A percentile compares a stretch with the other conserved stretches of the same genome.
These are phyloP conservation scores for Cryptococcus hybrid DNA, from an alignment of 1,284 basidiomycete species.

Conservation along the genomic window DNA sequence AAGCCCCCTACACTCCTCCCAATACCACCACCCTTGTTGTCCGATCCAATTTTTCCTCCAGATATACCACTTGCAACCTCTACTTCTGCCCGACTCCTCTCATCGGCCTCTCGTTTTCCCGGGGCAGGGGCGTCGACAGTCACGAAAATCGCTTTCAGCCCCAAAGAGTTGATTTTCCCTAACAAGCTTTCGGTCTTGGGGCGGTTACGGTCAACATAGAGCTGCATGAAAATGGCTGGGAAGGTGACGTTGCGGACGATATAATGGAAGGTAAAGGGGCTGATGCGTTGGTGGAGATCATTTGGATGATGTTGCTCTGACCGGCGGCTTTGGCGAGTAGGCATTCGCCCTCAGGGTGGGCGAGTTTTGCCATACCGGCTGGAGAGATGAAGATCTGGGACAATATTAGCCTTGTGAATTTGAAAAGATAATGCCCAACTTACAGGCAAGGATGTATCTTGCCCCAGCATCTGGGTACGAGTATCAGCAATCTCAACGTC, in stretches of 20 bases:
- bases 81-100: constrained; percentile 44
- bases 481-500: constrained; percentile 46
- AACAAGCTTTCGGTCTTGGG: constrained; percentile 44
- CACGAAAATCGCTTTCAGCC: constrained; percentile 49
- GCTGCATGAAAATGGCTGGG: constrained; percentile 51
- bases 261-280: constrained; percentile 46
- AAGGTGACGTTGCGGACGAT: constrained; percentile 17
- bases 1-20: constrained; percentile 49
- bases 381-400: constrained; percentile 47
- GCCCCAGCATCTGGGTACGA: constrained; percentile 40
- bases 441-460: constrained; percentile 37
- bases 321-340: constrained; percentile 44
- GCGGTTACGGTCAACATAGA: constrained; percentile 49
- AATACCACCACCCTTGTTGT: constrained; percentile 49
- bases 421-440: constrained; percentile 2
- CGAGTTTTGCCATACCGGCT: constrained; percentile 50
- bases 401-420: not conserved
- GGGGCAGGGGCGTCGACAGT: constrained; percentile 50
- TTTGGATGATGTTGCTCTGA: constrained; percentile 44
- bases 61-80: constrained; percentile 46
- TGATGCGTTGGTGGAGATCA: constrained; percentile 50
- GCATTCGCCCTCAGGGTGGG: constrained; percentile 46
- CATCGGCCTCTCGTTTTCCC: constrained; percentile 51
- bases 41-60: constrained; percentile 44
- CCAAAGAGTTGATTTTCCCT: constrained; percentile 34